Evolutionary conservation across 2,329 filamentous ascomycete genomes (phyloP).

Genomic region (Penicillium verrucosum): DNA sequence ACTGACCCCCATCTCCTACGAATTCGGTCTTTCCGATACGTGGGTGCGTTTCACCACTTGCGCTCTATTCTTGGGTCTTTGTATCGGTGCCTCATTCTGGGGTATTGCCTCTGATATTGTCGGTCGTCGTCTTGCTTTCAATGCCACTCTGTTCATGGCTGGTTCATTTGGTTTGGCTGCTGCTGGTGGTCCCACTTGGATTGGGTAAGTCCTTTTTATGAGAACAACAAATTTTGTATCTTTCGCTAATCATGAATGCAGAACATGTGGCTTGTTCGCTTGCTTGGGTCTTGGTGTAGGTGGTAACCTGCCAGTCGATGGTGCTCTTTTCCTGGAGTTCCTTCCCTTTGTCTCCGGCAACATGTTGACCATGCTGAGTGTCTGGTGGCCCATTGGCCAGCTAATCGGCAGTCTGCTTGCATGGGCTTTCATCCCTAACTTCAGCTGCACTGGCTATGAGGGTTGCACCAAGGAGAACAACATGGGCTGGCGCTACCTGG

Average conservation of each 20-base stretch:
- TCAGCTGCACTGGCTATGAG: constrained; percentile 48
- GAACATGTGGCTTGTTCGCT: constrained; percentile 58
- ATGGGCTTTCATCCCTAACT: constrained; percentile 72
- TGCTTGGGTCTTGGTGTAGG: constrained; percentile 65
- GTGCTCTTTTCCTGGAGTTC: constrained; percentile 78
- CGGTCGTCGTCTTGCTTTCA: constrained; percentile 77
- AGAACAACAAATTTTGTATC: constrained; percentile 21
- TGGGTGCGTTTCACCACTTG: constrained; percentile 77
- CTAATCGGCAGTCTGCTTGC: constrained; percentile 48
- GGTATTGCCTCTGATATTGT: constrained; percentile 74
- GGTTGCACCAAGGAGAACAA: constrained; percentile 55
- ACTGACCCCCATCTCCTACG: constrained; percentile 68
- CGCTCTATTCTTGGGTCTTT: constrained; percentile 71
- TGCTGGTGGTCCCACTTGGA: constrained; percentile 67
- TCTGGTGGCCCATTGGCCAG: constrained; percentile 83
- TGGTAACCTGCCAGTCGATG: constrained; percentile 75
- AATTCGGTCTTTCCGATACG: constrained; percentile 69
- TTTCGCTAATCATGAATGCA: constrained; percentile 11
- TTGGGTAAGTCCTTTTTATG: constrained; percentile 35
- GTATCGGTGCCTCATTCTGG: constrained; percentile 76
- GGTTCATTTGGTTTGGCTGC: constrained; percentile 70
- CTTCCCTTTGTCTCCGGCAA: constrained; percentile 68
- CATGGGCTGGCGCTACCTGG: constrained; percentile 71
- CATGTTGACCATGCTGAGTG: constrained; percentile 71
- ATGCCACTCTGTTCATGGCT: constrained; percentile 71